Percentiles rank a stretch among this genome's conserved stretches.
These are phyloP conservation scores for Pichia ethanolica DNA, from an alignment of 805 yeast species.

Conservation along the genomic window DNA sequence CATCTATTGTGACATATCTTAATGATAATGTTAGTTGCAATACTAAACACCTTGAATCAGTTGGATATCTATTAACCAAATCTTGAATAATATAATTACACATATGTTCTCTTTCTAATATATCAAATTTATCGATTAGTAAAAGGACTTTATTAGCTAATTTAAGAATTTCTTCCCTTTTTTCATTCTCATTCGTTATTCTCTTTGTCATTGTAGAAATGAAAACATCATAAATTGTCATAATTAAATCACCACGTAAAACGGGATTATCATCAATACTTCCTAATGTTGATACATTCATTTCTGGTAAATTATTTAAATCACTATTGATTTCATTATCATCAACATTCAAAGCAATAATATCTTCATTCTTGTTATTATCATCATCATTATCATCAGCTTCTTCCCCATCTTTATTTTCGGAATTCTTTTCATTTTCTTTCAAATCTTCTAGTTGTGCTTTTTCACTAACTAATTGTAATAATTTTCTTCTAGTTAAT, in stretches of 20 bases:
- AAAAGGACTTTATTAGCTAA: conserved; percentile 37
- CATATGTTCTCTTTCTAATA: conserved; percentile 61
- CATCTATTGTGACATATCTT: conserved; percentile 38
- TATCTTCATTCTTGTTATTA: conserved; percentile 17
- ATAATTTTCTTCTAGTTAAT: conserved; percentile 71
- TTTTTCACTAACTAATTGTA: conserved; percentile 69
- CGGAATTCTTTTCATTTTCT: conserved; percentile 31
- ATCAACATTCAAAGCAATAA: conserved; percentile 10
- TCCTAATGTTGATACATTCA: conserved; percentile 79
- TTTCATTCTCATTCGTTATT: conserved; percentile 16
- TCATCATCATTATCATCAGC: conserved; percentile 15
- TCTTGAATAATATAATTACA: conserved; percentile 55
- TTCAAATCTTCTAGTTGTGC: conserved; percentile 48
- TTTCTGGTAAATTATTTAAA: conserved; percentile 69
- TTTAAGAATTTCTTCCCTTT: not conserved
- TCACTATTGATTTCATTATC: conserved; percentile 49
- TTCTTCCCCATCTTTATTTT: conserved; percentile 15
- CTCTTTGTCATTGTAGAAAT: conserved; percentile 38
- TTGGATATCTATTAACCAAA: conserved; percentile 36
- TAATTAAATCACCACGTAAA: conserved; percentile 62
- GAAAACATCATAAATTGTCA: conserved; percentile 63
- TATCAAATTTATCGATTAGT: conserved; percentile 62
- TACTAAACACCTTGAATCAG: conserved; percentile 33
- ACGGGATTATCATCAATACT: conserved; percentile 80
- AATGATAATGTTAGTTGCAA: conserved; percentile 61